Evolutionary conservation across 1,284 basidiomycete species (phyloP), one percentile per base, ranked within the genome.

Genomic region (Leccinum angustisporum): DNA sequence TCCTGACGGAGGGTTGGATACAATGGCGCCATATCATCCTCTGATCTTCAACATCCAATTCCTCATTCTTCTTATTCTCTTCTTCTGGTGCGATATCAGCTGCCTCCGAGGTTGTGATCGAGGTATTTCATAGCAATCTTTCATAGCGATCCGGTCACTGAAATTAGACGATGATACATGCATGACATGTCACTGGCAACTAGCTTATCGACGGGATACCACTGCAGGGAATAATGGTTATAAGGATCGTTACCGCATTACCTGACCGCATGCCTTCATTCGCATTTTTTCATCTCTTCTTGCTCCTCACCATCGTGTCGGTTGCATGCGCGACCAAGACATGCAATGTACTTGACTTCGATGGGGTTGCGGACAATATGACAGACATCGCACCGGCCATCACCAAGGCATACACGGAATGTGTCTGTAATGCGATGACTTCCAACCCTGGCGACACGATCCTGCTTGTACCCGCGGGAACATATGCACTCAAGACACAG

Each of bases 311-410:
- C 40, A 2, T 46, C 16, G 18, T 21, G 5, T 53, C 46, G 1
- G 34, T 31, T 33, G 50, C 25, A 21, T 54, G 30, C 27, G 53
- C 53, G 0, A 33, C 18, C 56, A 68, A 18, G 27, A 64, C 36
- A 5, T 66, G 68, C 56, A 57, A 61, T 31, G 52, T 61, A 5
- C 52, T 53, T 2, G 3, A 13, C 43, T 62, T 58, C 1, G 56
- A 61, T 14, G 67, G 61, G 30, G 18, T 46, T 38, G 61, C 61
- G 11, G 58, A 68, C 25, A 50, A 43, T 8, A 2, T 25, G 25
- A 54, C 52, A 10, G 64, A 68, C 31, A 53, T 57, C 1, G 58
- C 21, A n/a, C 57, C 55, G 14, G 65, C 57, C 9, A 67, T 67
- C 16, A 58, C 14, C 43, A 61, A 50, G 21, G 59, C 64, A 40